A percentile compares a stretch with the other conserved stretches of the same genome.
phyloP scores from a whole-genome alignment of 1,284 basidiomycete species.

The Microbotryum saponariae region DNA sequence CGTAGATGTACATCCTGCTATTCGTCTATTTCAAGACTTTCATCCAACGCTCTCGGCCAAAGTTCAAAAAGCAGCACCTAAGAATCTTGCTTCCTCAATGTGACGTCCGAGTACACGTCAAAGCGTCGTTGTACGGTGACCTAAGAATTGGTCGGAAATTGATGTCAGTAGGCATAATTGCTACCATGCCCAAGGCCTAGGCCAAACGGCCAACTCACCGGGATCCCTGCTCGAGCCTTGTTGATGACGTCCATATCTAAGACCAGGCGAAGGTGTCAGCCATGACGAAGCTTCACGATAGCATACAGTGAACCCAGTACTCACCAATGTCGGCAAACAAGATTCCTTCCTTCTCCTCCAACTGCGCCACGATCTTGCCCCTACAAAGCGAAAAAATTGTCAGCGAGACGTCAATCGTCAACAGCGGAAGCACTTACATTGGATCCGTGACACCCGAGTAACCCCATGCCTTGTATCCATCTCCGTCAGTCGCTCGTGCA shows the following conservation, averaged over 20 bases:
- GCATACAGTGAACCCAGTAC: constrained; percentile 35
- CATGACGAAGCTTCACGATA: neutral
- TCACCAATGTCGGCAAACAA: constrained; percentile 71
- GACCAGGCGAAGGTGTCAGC: neutral
- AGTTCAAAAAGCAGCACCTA: neutral
- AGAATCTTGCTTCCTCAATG: neutral
- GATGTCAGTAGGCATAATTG: no score
- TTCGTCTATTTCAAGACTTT: no score
- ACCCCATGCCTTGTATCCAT: constrained; percentile 55
- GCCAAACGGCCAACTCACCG: neutral
- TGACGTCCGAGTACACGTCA: constrained; percentile 77
- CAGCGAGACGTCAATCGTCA: neutral
- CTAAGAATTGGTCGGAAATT: constrained; percentile 50
- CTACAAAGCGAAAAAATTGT: constrained; percentile 44
- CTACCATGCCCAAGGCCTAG: no score
- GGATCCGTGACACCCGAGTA: constrained; percentile 85
- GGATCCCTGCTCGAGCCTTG: constrained; percentile 58
- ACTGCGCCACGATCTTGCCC: constrained; percentile 71
- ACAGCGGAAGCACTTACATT: constrained; percentile 52
- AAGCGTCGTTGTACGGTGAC: constrained; percentile 82
- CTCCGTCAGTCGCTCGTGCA: constrained; percentile 70
- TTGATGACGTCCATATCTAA: constrained; percentile 63
- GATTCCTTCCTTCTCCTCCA: constrained; percentile 71
- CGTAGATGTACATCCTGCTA: neutral
- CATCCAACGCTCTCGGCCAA: neutral